Percentiles rank a stretch among this genome's conserved stretches.
Conservation (phyloP, 495 filamentous ascomycete species). For the Parathielavia appendiculata region DNA sequence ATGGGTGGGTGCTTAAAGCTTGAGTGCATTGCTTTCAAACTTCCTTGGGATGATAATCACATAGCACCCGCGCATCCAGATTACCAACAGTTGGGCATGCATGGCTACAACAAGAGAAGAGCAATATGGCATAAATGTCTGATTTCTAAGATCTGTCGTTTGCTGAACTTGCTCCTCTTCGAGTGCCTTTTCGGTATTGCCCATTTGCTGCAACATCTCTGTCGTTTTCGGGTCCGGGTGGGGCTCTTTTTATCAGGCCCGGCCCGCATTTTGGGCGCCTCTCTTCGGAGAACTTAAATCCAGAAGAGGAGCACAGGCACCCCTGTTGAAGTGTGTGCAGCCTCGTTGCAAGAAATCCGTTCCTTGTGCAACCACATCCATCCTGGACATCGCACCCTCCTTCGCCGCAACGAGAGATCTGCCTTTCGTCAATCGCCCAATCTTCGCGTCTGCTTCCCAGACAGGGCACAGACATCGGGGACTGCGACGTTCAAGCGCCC, state of each 20-base stretch:
- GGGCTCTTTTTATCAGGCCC: background rate
- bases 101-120: too few species aligned
- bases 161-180: too few species aligned
- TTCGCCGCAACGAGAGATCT: constrained; percentile 7
- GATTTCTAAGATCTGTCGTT: too few species aligned
- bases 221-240: background rate
- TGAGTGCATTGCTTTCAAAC: too few species aligned
- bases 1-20: too few species aligned
- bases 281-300: constrained; percentile 10
- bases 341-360: constrained; percentile 22
- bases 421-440: constrained; percentile 22
- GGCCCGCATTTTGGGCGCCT: background rate
- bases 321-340: background rate
- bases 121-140: too few species aligned
- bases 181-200: too few species aligned
- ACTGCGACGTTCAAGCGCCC: constrained; percentile 13
- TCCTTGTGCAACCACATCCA: constrained; percentile 25
- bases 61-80: too few species aligned
- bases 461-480: constrained; percentile 17
- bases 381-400: constrained; percentile 22
- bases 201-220: too few species aligned
- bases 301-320: constrained; percentile 12
- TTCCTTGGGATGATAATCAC: too few species aligned
- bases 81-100: too few species aligned
- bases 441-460: constrained; percentile 19